Conservation (phyloP, 228 moss, liverwort and hornwort species). For the Sphagnum magellanicum region DNA sequence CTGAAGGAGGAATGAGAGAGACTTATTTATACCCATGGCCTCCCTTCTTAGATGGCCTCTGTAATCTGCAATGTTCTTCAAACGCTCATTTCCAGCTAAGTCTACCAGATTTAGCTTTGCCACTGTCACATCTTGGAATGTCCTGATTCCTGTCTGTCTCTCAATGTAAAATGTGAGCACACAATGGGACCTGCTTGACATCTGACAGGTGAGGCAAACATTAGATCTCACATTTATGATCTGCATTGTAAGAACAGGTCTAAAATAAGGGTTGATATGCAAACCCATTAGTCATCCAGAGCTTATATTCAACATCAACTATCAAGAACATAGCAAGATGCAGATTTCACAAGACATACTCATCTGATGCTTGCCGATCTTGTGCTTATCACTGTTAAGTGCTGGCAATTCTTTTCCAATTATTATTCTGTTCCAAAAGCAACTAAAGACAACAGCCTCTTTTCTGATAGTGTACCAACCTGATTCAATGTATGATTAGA, state of each 20-base stretch:
- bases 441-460: no score
- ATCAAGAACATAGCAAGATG: no score
- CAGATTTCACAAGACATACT: no score
- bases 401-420: no score
- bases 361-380: no score
- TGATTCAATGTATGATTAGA: slow-evolving; percentile 78
- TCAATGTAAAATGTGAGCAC: slow-evolving; percentile 84
- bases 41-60: slow-evolving; percentile 62
- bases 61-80: slow-evolving; percentile 53
- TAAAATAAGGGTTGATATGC: no score
- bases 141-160: slow-evolving; percentile 62
- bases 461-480: slow-evolving; percentile 18
- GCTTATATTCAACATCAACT: no score
- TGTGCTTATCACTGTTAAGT: no score
- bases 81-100: slow-evolving; percentile 78
- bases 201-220: slow-evolving; percentile 18
- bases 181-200: slow-evolving; percentile 90
- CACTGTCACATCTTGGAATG: slow-evolving; percentile 47
- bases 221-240: no score
- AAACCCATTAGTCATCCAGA: no score
- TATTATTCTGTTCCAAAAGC: no score
- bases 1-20: slow-evolving; percentile 81
- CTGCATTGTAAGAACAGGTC: no score
- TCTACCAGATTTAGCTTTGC: slow-evolving; percentile 94
- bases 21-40: slow-evolving; percentile 87